Base-by-base conservation (phyloP, 306 rosid species). In the Astragalus membranaceus region DNA sequence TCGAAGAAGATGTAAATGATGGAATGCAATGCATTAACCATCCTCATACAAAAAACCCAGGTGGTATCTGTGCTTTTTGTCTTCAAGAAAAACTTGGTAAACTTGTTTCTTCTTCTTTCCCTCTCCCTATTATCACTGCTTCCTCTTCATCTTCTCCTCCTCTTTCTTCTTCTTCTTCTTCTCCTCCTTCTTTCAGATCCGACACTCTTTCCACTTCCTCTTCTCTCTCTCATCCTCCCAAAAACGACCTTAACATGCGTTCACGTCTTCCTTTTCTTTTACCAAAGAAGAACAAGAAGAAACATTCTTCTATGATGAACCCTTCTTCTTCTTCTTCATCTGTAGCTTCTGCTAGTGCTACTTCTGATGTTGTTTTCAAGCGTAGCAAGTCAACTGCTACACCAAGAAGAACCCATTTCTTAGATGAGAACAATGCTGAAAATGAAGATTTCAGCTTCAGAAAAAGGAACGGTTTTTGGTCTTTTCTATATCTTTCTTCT, bases 61-160 rank as follows among this genome's bases (percentile, higher is more conserved):
- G 87, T 32, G 98, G 96, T 30, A 92, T 92, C 81, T 92, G 96
- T 13, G 95, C 98, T 3, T 83, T 86, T 32, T 92, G 98, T 50
- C 96, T 92, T 8, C 96, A 92, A 43, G 98, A 89, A 29, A 92
- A 89, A 85, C 96, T 89, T 10, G 91, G 93, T 1, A 92, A 88
- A 74, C 92, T 92, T 7, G 87, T 92, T 5, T 88, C 96, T 6
- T 89, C 98, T 17, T 86, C 96, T 36, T 79, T 82, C 20, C 91
- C 89, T n/a, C 82, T 86, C 2, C 89, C 96, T 1, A 69, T 90
- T 49, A 85, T 69, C 4, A 74, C 71, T 26, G 51, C 86, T 12
- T 20, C 91, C 0, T 33, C 70, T 15, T 29, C 76, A 7, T 20
- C 62, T 17, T 4, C 92, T 46, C 74, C 91, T 9, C 10, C 92